Evolutionary conservation across 2,329 filamentous ascomycete genomes (phyloP).

Genomic region (Fusarium falciforme): DNA sequence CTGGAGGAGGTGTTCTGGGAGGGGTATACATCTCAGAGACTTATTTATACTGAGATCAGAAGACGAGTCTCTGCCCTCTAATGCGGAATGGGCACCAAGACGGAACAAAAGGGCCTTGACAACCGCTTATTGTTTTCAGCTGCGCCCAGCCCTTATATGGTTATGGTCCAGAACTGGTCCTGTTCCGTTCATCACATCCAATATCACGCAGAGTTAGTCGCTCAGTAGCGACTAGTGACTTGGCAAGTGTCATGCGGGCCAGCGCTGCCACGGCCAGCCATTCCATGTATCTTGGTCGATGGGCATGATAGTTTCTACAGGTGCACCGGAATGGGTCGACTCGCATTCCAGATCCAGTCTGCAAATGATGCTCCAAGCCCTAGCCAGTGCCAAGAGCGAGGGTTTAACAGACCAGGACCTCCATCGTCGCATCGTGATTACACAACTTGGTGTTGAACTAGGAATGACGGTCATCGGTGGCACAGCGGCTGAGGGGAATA

Average conservation of each 20-base stretch:
- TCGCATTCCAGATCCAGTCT: background rate
- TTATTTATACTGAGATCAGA: background rate
- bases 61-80: too few species aligned
- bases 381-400: background rate
- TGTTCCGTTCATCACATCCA: background rate
- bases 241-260: background rate
- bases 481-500: background rate
- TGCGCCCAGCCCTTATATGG: background rate
- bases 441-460: background rate
- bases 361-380: background rate
- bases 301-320: background rate
- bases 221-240: background rate
- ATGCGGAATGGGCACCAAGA: background rate
- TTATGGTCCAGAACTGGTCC: background rate
- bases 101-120: background rate
- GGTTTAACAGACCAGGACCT: background rate
- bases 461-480: background rate
- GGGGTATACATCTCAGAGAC: background rate
- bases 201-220: background rate
- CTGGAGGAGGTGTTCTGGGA: background rate
- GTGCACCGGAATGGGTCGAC: background rate
- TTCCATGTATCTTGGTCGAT: background rate
- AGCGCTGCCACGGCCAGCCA: background rate
- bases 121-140: background rate
- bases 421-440: background rate